Conservation (phyloP, 495 filamentous ascomycete species). For the Aspergillus coremiiformis region DNA sequence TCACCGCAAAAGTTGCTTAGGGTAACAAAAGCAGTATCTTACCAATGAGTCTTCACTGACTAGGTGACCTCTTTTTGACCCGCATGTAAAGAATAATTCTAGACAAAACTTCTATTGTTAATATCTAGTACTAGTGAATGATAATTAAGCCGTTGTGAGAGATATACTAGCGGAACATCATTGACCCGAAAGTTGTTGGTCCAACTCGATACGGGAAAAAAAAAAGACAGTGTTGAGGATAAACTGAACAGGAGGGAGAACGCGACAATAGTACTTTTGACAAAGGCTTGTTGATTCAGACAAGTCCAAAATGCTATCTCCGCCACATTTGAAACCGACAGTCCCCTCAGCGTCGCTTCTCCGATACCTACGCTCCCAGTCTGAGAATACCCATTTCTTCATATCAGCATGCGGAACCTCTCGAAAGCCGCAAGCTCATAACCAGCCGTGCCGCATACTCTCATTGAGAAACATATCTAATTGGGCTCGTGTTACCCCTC, state of each 20-base stretch:
- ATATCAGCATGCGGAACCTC: slow-evolving; percentile 23
- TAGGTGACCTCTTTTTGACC: background rate
- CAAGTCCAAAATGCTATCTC: slow-evolving; percentile 33
- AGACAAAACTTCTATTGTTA: no score
- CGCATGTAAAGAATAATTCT: no score
- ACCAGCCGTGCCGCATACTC: background rate
- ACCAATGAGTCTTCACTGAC: no score
- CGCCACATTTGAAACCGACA: slow-evolving; percentile 27
- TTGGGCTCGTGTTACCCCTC: slow-evolving; percentile 17
- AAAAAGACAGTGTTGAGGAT: background rate
- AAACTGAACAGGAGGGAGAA: background rate
- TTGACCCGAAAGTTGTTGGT: slow-evolving; percentile 9
- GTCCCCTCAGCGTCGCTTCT: slow-evolving; percentile 54
- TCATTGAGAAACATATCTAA: slow-evolving; percentile 16
- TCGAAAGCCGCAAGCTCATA: background rate
- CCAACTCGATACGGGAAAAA: background rate
- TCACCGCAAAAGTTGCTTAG: background rate
- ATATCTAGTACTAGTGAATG: background rate
- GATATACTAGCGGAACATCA: slow-evolving; percentile 11
- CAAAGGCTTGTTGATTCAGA: background rate
- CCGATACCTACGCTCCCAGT: slow-evolving; percentile 55
- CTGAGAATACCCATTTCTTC: slow-evolving; percentile 46
- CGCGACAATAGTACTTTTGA: background rate
- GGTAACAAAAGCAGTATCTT: background rate
- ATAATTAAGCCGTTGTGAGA: background rate